Evolutionary conservation across 1,139 yeast species (phyloP).

Genomic region (Candida buenavistaensis): DNA sequence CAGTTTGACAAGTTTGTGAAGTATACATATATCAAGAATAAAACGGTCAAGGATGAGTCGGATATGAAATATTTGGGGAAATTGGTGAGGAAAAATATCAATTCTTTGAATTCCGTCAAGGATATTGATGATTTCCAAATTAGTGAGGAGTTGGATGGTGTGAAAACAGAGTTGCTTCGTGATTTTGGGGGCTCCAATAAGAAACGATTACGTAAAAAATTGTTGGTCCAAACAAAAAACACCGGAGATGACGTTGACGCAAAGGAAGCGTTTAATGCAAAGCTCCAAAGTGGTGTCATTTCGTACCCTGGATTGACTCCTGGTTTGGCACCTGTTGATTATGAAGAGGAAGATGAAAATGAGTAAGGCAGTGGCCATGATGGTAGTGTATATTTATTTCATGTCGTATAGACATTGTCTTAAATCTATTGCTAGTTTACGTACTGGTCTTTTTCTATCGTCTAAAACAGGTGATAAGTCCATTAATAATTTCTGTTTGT

Average conservation of each 20-base stretch:
- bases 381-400: slow-evolving; percentile 12
- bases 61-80: slow-evolving; percentile 51
- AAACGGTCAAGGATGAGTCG: slow-evolving; percentile 36
- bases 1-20: slow-evolving; percentile 52
- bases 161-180: slow-evolving; percentile 39
- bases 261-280: no score
- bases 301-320: slow-evolving; percentile 79
- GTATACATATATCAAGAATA: slow-evolving; percentile 45
- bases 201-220: slow-evolving; percentile 30
- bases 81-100: slow-evolving; percentile 50
- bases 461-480: slow-evolving; percentile 59
- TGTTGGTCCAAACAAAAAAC: slow-evolving; percentile 1
- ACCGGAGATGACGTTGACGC: slow-evolving; percentile 22
- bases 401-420: slow-evolving; percentile 73
- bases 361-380: slow-evolving; percentile 14
- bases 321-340: slow-evolving; percentile 87
- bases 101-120: slow-evolving; percentile 43
- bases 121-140: slow-evolving; percentile 44
- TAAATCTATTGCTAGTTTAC: slow-evolving; percentile 75
- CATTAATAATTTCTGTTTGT: slow-evolving; percentile 46
- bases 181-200: no score
- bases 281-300: no score
- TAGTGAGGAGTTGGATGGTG: slow-evolving; percentile 43
- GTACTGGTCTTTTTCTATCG: slow-evolving; percentile 71
- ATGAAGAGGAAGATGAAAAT: slow-evolving; percentile 48